Conservation (phyloP, 352 stramenopile species). For the Phytopythium ostracodes region DNA sequence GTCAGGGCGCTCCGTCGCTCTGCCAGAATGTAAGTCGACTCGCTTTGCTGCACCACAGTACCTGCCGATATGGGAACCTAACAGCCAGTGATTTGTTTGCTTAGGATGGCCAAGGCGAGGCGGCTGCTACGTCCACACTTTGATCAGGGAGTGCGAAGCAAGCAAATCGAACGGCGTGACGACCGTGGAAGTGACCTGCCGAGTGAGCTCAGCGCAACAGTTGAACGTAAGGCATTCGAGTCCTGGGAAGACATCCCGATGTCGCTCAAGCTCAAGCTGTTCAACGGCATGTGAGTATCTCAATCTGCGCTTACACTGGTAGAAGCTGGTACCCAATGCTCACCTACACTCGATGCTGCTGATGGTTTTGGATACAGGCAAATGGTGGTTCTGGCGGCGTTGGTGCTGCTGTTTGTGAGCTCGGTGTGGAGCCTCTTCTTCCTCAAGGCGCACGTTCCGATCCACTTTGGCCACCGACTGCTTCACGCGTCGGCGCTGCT, state of each 20-base stretch:
- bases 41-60: not conserved
- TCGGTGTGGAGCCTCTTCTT: constrained; percentile 71
- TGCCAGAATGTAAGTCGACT: constrained; percentile 31
- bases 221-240: constrained; percentile 4
- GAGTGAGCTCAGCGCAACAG: not conserved
- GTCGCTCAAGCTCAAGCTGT: constrained; percentile 50
- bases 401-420: constrained; percentile 53
- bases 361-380: constrained; percentile 32
- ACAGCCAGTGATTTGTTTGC: not conserved
- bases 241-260: constrained; percentile 39
- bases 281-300: constrained; percentile 64
- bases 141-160: not conserved
- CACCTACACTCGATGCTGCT: not conserved
- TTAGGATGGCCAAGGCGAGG: constrained; percentile 13
- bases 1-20: constrained; percentile 50
- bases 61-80: not conserved
- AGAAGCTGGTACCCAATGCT: not conserved
- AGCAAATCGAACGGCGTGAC: not conserved
- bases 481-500: constrained; percentile 65
- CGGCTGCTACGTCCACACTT: constrained; percentile 7
- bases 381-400: constrained; percentile 44
- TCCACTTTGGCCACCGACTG: constrained; percentile 71
- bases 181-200: not conserved
- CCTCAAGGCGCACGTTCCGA: constrained; percentile 66
- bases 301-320: too few relatives aligned